These are phyloP conservation scores for Beauveria bassiana DNA, from an alignment of 2,329 filamentous ascomycete genomes.

Conservation along the genomic window DNA sequence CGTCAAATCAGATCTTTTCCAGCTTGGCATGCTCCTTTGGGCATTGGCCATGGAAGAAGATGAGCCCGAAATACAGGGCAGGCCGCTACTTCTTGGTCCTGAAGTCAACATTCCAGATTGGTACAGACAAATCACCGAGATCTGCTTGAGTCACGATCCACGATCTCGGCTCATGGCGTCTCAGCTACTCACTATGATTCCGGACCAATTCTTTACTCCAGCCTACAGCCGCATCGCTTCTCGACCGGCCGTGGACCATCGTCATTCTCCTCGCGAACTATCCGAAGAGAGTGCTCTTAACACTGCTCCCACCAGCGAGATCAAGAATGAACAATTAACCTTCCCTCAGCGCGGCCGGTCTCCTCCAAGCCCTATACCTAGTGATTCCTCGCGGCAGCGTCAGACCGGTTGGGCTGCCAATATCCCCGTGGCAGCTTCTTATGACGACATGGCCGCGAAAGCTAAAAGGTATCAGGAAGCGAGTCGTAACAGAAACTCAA, in stretches of 20 bases:
- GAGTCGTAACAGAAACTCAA: background rate
- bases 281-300: background rate
- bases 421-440: background rate
- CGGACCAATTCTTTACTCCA: background rate
- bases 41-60: slow-evolving; percentile 80
- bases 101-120: slow-evolving; percentile 65
- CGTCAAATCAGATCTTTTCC: slow-evolving; percentile 92
- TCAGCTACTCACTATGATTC: slow-evolving; percentile 60
- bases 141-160: slow-evolving; percentile 69
- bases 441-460: background rate
- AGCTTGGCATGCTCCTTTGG: slow-evolving; percentile 96
- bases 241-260: background rate
- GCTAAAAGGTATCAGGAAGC: slow-evolving; percentile 1
- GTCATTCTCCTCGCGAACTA: background rate
- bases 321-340: slow-evolving; percentile 9
- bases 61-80: slow-evolving; percentile 73
- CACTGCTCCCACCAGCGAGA: background rate
- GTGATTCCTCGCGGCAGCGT: slow-evolving; percentile 5
- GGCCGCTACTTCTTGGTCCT: slow-evolving; percentile 56
- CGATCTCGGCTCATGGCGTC: slow-evolving; percentile 65
- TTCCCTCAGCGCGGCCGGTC: slow-evolving; percentile 12
- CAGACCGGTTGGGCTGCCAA: slow-evolving; percentile 2
- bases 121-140: slow-evolving; percentile 67
- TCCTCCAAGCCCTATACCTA: slow-evolving; percentile 13
- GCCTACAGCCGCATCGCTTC: slow-evolving; percentile 2